Conservation (phyloP, 2,329 filamentous ascomycete species). For the Fusarium sp. region DNA sequence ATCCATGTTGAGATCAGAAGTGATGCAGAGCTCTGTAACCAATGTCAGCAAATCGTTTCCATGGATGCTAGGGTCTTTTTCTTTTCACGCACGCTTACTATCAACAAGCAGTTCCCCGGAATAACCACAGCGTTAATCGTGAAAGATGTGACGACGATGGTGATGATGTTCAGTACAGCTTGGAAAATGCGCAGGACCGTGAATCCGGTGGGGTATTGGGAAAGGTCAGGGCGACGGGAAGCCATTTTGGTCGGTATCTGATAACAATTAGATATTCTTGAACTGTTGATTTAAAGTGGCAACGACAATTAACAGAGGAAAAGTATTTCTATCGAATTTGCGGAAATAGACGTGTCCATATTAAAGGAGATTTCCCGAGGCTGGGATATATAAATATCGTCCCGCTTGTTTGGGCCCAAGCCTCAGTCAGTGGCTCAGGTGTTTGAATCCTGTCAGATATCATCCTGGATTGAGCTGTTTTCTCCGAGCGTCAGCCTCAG, state of each 20-base stretch:
- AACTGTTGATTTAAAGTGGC: too few relatives aligned
- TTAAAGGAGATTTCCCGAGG: background rate
- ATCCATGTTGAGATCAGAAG: conserved; percentile 57
- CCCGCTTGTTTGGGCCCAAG: background rate
- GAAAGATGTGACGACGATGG: conserved; percentile 58
- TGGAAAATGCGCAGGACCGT: conserved; percentile 55
- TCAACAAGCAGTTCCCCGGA: conserved; percentile 45
- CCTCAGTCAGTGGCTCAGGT: background rate
- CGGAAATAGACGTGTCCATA: background rate
- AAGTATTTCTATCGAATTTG: too few relatives aligned
- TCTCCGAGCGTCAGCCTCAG: background rate
- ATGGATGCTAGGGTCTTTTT: too few relatives aligned
- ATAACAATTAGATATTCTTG: too few relatives aligned
- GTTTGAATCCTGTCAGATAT: conserved; percentile 1
- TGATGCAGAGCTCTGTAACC: conserved; percentile 51
- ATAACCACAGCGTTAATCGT: conserved; percentile 48
- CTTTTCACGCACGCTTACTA: conserved; percentile 49
- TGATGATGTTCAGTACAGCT: conserved; percentile 54
- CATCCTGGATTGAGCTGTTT: background rate
- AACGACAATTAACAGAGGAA: too few relatives aligned
- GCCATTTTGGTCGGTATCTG: background rate
- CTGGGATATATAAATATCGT: background rate
- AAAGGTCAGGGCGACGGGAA: conserved; percentile 39
- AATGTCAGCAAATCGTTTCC: background rate
- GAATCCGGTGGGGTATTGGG: conserved; percentile 55